A percentile compares a stretch with the other conserved stretches of the same genome.
Evolutionary conservation across 495 filamentous ascomycete species (phyloP).

Genomic region (Rusavskia elegans): DNA sequence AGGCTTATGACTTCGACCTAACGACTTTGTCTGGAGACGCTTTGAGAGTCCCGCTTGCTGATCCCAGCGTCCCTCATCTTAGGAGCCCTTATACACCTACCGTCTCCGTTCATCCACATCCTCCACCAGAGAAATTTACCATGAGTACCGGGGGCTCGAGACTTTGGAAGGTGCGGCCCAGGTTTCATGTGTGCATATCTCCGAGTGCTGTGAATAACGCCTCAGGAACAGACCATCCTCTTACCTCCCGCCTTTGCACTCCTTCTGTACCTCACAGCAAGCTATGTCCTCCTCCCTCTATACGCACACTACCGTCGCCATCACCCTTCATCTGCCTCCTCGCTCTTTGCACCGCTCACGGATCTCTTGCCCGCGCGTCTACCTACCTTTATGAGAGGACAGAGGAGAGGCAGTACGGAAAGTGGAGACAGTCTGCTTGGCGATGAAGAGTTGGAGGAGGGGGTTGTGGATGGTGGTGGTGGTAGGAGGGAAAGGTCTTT

Average conservation of each 20-base stretch:
- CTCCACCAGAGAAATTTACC: neutral
- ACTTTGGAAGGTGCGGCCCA: constrained; percentile 4
- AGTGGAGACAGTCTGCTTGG: constrained; percentile 11
- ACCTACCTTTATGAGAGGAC: constrained; percentile 1
- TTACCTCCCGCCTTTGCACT: constrained; percentile 66
- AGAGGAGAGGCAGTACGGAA: constrained; percentile 1
- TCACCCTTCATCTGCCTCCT: constrained; percentile 29
- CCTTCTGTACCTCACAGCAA: constrained; percentile 53
- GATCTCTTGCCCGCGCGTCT: neutral
- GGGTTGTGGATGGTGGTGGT: neutral
- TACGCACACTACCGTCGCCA: constrained; percentile 61
- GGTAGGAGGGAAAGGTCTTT: neutral
- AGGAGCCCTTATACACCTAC: constrained; percentile 2
- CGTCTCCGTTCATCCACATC: neutral
- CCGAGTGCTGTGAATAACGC: too few relatives aligned
- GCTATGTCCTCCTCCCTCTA: constrained; percentile 56
- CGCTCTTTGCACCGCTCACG: neutral
- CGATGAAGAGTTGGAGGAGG: constrained; percentile 15
- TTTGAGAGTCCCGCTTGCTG: too few relatives aligned
- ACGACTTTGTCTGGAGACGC: too few relatives aligned
- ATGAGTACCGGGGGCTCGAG: constrained; percentile 3
- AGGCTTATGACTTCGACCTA: too few relatives aligned
- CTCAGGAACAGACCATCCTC: constrained; percentile 45
- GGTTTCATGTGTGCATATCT: too few relatives aligned
- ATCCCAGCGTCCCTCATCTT: too few relatives aligned